Evolutionary conservation across 352 stramenopile genomes (phyloP).

Genomic region (Globisporangium paroecandrum): DNA sequence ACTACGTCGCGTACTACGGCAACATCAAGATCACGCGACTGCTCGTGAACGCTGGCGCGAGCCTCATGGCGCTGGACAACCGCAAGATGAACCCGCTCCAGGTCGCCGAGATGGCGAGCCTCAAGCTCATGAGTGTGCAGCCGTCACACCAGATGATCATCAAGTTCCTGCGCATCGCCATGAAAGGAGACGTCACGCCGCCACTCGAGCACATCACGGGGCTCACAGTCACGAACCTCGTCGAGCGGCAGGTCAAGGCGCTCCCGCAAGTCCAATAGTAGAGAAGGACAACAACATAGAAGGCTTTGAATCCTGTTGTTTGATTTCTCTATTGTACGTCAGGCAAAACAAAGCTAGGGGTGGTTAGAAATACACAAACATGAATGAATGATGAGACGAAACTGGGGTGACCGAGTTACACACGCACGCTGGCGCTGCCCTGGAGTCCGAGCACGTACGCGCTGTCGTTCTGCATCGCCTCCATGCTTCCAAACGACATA

Average conservation of each 20-base stretch:
- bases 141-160: conserved; percentile 85
- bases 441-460: conserved; percentile 31
- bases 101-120: conserved; percentile 67
- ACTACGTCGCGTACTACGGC: conserved; percentile 75
- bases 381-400: background rate
- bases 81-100: conserved; percentile 70
- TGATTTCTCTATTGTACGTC: conserved; percentile 14
- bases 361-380: conserved; percentile 13
- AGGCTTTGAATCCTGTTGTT: background rate
- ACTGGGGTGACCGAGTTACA: conserved; percentile 20
- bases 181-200: conserved; percentile 70
- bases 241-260: conserved; percentile 61
- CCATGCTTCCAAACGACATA: conserved; percentile 42
- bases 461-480: conserved; percentile 43
- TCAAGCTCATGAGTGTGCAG: conserved; percentile 71
- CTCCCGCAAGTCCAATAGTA: conserved; percentile 28
- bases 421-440: conserved; percentile 40
- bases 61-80: conserved; percentile 44
- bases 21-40: conserved; percentile 68
- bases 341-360: background rate
- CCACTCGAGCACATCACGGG: conserved; percentile 74
- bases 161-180: conserved; percentile 74
- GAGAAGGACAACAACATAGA: conserved; percentile 1
- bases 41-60: conserved; percentile 53
- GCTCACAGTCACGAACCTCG: conserved; percentile 59